Percentiles rank a stretch among this genome's conserved stretches.
Evolutionary conservation across 305 asterid genomes (phyloP).

Genomic region (Striga hermonthica): DNA sequence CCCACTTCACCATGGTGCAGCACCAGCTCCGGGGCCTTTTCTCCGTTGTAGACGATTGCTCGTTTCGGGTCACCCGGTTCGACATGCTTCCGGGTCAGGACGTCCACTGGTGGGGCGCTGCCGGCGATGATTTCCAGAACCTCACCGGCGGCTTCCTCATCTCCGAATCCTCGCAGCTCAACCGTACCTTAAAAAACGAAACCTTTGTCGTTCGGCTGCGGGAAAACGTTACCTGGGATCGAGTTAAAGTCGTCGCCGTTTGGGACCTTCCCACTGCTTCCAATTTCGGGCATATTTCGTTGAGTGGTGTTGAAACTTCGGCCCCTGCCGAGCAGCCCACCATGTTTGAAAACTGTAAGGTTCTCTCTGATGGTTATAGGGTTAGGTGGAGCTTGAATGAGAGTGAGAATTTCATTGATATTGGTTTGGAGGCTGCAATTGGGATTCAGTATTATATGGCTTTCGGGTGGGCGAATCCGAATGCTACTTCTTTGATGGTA

Average conservation of each 20-base stretch:
- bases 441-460: slow-evolving; percentile 76
- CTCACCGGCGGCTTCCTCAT: slow-evolving; percentile 68
- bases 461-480: slow-evolving; percentile 93
- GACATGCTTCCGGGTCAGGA: slow-evolving; percentile 87
- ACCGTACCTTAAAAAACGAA: slow-evolving; percentile 64
- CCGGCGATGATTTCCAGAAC: slow-evolving; percentile 62
- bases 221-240: slow-evolving; percentile 78
- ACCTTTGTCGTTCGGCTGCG: slow-evolving; percentile 59
- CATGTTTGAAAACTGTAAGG: slow-evolving; percentile 71
- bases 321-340: slow-evolving; percentile 41
- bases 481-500: slow-evolving; percentile 60
- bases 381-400: slow-evolving; percentile 70
- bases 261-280: slow-evolving; percentile 91
- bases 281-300: slow-evolving; percentile 73
- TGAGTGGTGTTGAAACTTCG: slow-evolving; percentile 40
- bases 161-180: slow-evolving; percentile 54
- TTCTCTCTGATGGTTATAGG: slow-evolving; percentile 61
- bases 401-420: slow-evolving; percentile 46
- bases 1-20: slow-evolving; percentile 80
- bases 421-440: slow-evolving; percentile 86
- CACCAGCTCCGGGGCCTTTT: slow-evolving; percentile 88
- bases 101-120: slow-evolving; percentile 95
- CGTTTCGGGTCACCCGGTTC: slow-evolving; percentile 71
- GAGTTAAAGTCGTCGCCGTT: slow-evolving; percentile 58
- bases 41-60: slow-evolving; percentile 63